phyloP scores from a whole-genome alignment of 805 yeast species.

The Yarrowia yakushimensis region DNA sequence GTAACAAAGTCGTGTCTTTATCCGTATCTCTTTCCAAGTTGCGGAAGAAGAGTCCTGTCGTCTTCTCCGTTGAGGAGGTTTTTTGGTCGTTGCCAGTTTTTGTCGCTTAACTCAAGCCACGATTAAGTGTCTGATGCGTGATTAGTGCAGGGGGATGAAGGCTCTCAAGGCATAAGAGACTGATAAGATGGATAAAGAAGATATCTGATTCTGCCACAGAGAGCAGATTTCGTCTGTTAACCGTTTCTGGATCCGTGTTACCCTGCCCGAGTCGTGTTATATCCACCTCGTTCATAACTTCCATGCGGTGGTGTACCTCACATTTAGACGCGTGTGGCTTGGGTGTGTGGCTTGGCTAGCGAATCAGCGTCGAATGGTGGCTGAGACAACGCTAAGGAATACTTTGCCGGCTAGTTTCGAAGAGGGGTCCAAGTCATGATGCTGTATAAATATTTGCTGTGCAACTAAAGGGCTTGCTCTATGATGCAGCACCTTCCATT shows the following conservation, averaged over 20 bases:
- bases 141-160: slow-evolving; percentile 11
- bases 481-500: too few species aligned
- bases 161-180: neutral
- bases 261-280: neutral
- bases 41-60: neutral
- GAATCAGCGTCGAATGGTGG: neutral
- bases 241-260: neutral
- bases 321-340: neutral
- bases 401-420: too few species aligned
- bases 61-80: neutral
- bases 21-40: neutral
- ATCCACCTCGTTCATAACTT: neutral
- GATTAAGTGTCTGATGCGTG: slow-evolving; percentile 6
- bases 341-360: neutral
- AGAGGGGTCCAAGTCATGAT: too few species aligned
- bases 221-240: neutral
- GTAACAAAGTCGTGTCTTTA: neutral
- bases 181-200: neutral
- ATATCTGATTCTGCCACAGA: neutral
- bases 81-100: neutral
- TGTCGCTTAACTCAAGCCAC: slow-evolving; percentile 23
- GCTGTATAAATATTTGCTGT: too few species aligned
- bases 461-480: too few species aligned
- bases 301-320: neutral
- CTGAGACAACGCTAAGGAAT: neutral